phyloP scores from a whole-genome alignment of 495 filamentous ascomycete genomes.

The Hyphodiscus hymeniophilus region DNA sequence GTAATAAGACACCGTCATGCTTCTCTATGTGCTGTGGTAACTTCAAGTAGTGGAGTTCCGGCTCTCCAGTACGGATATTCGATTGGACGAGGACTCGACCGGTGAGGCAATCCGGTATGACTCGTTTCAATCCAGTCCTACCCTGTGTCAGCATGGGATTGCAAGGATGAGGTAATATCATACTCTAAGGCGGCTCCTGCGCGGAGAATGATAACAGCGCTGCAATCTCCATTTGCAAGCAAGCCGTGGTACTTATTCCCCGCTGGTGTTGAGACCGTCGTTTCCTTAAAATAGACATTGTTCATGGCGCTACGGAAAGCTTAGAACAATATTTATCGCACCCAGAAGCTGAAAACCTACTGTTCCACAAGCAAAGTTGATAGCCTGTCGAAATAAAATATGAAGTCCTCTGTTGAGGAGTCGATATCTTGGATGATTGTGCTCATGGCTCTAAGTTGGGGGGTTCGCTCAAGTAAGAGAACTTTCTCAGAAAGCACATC shows the following conservation, averaged over 20 bases:
- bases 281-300: constrained; percentile 53
- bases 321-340: neutral
- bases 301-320: constrained; percentile 55
- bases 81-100: constrained; percentile 88
- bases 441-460: constrained; percentile 78
- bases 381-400: constrained; percentile 92
- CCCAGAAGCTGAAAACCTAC: constrained; percentile 30
- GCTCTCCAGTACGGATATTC: constrained; percentile 74
- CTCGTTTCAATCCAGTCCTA: constrained; percentile 67
- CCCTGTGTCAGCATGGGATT: neutral
- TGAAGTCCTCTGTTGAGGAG: constrained; percentile 80
- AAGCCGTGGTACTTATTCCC: constrained; percentile 61
- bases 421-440: constrained; percentile 80
- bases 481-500: constrained; percentile 68
- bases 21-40: constrained; percentile 59
- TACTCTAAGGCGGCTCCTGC: constrained; percentile 75
- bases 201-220: constrained; percentile 80
- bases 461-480: constrained; percentile 59
- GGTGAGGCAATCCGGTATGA: constrained; percentile 84
- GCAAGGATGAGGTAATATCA: neutral
- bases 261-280: constrained; percentile 59
- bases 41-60: constrained; percentile 81
- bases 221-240: constrained; percentile 56
- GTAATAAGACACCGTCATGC: constrained; percentile 72
- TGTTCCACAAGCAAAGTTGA: constrained; percentile 76